A percentile compares a stretch with the other conserved stretches of the same genome.
These are phyloP conservation scores for Agroathelia rolfsii DNA, from an alignment of 1,284 basidiomycete genomes.

Conservation along the genomic window DNA sequence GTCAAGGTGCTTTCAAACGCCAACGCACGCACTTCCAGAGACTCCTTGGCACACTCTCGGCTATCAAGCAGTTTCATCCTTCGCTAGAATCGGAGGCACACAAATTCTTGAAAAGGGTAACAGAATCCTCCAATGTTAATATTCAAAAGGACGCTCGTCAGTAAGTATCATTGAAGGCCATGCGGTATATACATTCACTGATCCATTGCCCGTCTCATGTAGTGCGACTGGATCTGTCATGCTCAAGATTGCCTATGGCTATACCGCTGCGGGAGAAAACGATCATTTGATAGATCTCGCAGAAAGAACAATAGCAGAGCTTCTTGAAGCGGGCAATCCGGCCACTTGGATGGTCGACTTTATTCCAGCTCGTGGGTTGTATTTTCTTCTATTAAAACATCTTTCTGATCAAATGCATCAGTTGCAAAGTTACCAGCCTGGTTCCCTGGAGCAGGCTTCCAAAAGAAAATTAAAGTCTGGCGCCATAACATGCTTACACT, in stretches of 20 bases:
- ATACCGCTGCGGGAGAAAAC: slow-evolving; percentile 27
- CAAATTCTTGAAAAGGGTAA: slow-evolving; percentile 19
- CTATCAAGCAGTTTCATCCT: slow-evolving; percentile 8
- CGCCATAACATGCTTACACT: slow-evolving; percentile 36
- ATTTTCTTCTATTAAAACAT: slow-evolving; percentile 1
- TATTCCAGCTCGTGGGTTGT: slow-evolving; percentile 31
- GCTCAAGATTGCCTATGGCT: slow-evolving; percentile 28
- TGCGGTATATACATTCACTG: neutral
- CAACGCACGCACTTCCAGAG: slow-evolving; percentile 23
- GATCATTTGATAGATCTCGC: slow-evolving; percentile 53
- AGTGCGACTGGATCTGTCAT: slow-evolving; percentile 18
- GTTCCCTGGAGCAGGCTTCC: slow-evolving; percentile 57
- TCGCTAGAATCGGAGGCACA: slow-evolving; percentile 18
- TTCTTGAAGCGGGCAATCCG: slow-evolving; percentile 44
- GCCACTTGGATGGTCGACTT: slow-evolving; percentile 52
- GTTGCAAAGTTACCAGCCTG: slow-evolving; percentile 52
- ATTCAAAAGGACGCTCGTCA: slow-evolving; percentile 21
- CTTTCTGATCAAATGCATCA: slow-evolving; percentile 19
- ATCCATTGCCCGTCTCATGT: neutral
- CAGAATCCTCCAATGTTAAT: slow-evolving; percentile 17
- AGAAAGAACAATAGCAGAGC: slow-evolving; percentile 45
- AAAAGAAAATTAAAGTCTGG: slow-evolving; percentile 40
- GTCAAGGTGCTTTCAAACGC: slow-evolving; percentile 19
- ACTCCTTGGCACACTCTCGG: slow-evolving; percentile 8
- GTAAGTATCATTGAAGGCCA: slow-evolving; percentile 14